A percentile compares a stretch with the other conserved stretches of the same genome.
phyloP scores from a whole-genome alignment of 2,329 filamentous ascomycete genomes.

The Paramyrothecium roridum region DNA sequence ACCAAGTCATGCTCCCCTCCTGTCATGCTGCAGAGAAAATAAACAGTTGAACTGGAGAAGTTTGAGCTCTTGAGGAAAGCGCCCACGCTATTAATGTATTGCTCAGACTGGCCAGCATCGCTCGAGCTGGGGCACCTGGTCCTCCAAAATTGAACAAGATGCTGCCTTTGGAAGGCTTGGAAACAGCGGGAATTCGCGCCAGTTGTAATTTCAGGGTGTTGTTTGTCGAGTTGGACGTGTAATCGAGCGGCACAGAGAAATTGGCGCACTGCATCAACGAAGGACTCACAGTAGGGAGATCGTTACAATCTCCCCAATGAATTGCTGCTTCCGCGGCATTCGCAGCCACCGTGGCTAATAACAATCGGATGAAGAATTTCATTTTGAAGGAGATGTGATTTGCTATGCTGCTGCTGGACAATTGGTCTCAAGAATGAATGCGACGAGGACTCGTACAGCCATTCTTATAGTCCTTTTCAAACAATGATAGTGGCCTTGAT shows the following conservation, averaged over 20 bases:
- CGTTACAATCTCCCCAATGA: neutral
- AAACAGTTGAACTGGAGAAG: neutral
- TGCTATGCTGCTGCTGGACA: no score
- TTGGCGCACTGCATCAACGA: constrained; percentile 21
- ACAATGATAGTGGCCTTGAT: no score
- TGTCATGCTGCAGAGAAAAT: neutral
- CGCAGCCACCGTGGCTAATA: neutral
- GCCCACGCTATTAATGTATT: neutral
- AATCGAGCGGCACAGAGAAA: constrained; percentile 32
- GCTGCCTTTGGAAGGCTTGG: constrained; percentile 24
- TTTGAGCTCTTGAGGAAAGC: neutral
- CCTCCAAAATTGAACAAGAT: constrained; percentile 34
- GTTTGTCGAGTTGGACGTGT: constrained; percentile 18
- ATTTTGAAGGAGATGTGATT: no score
- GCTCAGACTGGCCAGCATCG: neutral
- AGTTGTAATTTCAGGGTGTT: constrained; percentile 24
- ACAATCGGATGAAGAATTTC: no score
- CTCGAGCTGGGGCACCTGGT: constrained; percentile 14
- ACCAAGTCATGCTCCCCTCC: neutral
- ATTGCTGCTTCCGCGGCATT: neutral
- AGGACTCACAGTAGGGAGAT: neutral
- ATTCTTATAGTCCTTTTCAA: no score
- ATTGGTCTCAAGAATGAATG: no score
- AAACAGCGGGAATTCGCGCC: constrained; percentile 19
- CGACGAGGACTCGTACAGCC: no score